phyloP scores from a whole-genome alignment of 805 yeast species.

The Yarrowia deformans region DNA sequence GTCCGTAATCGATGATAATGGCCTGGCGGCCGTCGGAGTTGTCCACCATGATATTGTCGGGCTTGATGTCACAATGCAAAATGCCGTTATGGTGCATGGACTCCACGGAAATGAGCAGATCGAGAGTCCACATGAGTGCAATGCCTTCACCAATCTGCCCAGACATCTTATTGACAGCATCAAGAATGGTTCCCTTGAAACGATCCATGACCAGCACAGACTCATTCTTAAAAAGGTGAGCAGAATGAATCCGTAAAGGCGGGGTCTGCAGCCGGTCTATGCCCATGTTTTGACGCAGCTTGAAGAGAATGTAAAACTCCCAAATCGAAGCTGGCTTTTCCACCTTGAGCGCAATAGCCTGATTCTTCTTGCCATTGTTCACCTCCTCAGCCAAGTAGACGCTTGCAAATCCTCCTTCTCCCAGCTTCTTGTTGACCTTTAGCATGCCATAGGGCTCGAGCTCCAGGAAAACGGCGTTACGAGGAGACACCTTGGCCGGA shows the following conservation, averaged over 20 bases:
- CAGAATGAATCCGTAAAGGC: slow-evolving; percentile 49
- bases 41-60: slow-evolving; percentile 83
- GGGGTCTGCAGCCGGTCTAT: slow-evolving; percentile 4
- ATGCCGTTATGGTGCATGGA: slow-evolving; percentile 69
- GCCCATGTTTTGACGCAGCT: slow-evolving; percentile 54
- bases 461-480: slow-evolving; percentile 15
- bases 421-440: slow-evolving; percentile 62
- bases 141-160: slow-evolving; percentile 62
- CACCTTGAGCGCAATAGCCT: slow-evolving; percentile 70
- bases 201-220: slow-evolving; percentile 69
- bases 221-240: slow-evolving; percentile 69
- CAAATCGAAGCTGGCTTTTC: slow-evolving; percentile 72
- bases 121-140: slow-evolving; percentile 67
- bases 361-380: slow-evolving; percentile 57
- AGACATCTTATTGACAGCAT: slow-evolving; percentile 63
- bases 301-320: slow-evolving; percentile 79
- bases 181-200: slow-evolving; percentile 75
- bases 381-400: slow-evolving; percentile 70
- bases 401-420: slow-evolving; percentile 81
- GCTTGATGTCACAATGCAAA: slow-evolving; percentile 84
- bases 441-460: slow-evolving; percentile 27
- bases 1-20: slow-evolving; percentile 78
- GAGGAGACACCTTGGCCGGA: slow-evolving; percentile 30
- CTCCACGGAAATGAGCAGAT: slow-evolving; percentile 66
- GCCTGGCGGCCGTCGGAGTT: slow-evolving; percentile 52